phyloP scores from a whole-genome alignment of 2,329 filamentous ascomycete species.

The Fusarium nygamai region DNA sequence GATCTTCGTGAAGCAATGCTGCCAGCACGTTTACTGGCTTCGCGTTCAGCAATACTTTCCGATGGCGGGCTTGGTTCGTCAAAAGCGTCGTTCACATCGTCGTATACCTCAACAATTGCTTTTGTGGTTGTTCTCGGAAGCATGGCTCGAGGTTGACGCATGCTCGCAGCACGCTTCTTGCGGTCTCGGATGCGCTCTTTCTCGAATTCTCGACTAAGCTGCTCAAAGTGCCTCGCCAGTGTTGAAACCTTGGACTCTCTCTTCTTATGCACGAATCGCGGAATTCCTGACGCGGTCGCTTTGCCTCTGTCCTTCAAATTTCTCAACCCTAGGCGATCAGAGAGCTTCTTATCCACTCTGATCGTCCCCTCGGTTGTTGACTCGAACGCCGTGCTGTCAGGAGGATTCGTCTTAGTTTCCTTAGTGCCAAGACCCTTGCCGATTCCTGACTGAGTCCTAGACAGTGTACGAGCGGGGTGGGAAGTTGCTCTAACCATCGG shows the following conservation, averaged over 20 bases:
- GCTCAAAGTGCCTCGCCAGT: constrained; percentile 95
- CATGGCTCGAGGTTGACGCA: constrained; percentile 79
- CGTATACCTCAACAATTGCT: constrained; percentile 95
- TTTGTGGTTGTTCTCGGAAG: constrained; percentile 89
- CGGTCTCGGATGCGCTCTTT: constrained; percentile 90
- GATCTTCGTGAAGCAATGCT: constrained; percentile 40
- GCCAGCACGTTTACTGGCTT: constrained; percentile 45
- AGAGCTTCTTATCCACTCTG: constrained; percentile 78
- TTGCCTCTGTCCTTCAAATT: constrained; percentile 70
- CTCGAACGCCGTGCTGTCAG: constrained; percentile 37
- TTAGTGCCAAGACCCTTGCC: constrained; percentile 53
- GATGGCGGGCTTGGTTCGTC: constrained; percentile 71
- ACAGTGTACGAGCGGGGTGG: constrained; percentile 59
- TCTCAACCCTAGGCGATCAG: constrained; percentile 74
- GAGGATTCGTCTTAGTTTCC: constrained; percentile 46
- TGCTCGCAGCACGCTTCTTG: constrained; percentile 80
- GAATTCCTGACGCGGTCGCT: constrained; percentile 78
- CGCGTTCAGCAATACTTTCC: constrained; percentile 57
- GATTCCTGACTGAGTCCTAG: constrained; percentile 57
- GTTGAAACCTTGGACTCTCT: constrained; percentile 85
- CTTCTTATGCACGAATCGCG: constrained; percentile 82
- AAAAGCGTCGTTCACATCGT: constrained; percentile 91
- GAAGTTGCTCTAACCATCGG: constrained; percentile 65
- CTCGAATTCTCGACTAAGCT: constrained; percentile 95
- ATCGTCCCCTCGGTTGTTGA: constrained; percentile 50